Evolutionary conservation across 306 rosid species (phyloP), one percentile per base, ranked within the genome.

Genomic region (Fragaria nilgerrensis): DNA sequence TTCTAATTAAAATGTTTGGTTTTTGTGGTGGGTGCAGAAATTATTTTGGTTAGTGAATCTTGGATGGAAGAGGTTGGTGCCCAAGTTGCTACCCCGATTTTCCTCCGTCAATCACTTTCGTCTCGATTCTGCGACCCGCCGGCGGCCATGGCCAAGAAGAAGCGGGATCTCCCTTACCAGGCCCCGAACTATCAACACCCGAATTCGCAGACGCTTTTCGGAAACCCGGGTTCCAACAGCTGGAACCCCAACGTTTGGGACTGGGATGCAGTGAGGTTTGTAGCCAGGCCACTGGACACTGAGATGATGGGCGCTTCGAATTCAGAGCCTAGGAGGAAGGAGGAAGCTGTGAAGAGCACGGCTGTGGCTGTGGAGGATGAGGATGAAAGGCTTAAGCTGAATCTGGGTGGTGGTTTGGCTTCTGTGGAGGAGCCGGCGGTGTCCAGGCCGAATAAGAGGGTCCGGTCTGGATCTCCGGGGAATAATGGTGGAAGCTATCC

Each of bases 181-280:
- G 22, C 47, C 52, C 74, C 86, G 25, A 85, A 61, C 77, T 86
- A 82, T 43, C 85, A 78, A 22, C 84, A 29, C 1, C 43, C 66
- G 11, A 69, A 14, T 27, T 50, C 16, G 50, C 75, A 44, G 64
- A 47, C 32, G 36, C 70, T 43, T n/a, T 72, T 62, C 41, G 77
- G 77, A 41, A 77, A 59, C 64, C 77, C 86, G 4, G 62, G 20
- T 59, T 82, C 79, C 48, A 37, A 37, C 34, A 84, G 72, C 81
- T 93, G 96, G 97, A 89, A 82, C 84, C 90, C 90, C 4, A 84
- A 74, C 53, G 80, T 50, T 2, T 93, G 98, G 98, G 89, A 86
- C 5, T 93, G 98, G 98, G 98, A 93, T 63, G 72, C 78, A n/a
- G 79, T 86, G 1, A 77, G 87, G 7, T 93, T 93, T 70, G 65